Percentiles rank a stretch among this genome's conserved stretches.
Conservation (phyloP, 345 rosid genomes). For the Salix caprea region DNA sequence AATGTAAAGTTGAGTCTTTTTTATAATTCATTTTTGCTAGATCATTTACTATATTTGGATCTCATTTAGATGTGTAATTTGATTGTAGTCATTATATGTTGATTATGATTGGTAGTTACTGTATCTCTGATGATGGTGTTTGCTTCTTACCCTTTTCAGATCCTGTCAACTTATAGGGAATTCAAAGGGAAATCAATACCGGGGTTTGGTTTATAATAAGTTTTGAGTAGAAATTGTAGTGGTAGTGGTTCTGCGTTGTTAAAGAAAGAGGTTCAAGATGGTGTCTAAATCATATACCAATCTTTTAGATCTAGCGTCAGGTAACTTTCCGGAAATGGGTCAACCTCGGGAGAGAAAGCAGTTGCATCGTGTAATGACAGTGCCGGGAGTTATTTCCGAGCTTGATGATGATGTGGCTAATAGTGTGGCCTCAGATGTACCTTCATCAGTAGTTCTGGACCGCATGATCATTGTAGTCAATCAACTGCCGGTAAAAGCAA, state of each 20-base stretch:
- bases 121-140: conserved; percentile 11
- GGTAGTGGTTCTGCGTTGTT: conserved; percentile 15
- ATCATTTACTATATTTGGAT: conserved; percentile 12
- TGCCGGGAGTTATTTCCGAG: conserved; percentile 72
- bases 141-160: conserved; percentile 37
- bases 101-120: conserved; percentile 9
- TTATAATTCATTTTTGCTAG: neutral
- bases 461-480: conserved; percentile 66
- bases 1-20: neutral
- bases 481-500: conserved; percentile 70
- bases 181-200: conserved; percentile 7
- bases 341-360: conserved; percentile 55
- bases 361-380: conserved; percentile 67
- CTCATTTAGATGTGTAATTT: conserved; percentile 13
- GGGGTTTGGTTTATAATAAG: conserved; percentile 14
- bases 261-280: conserved; percentile 35
- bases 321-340: conserved; percentile 59
- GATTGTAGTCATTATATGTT: conserved; percentile 6
- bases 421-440: conserved; percentile 63
- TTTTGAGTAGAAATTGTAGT: neutral
- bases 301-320: conserved; percentile 79
- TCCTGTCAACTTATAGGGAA: conserved; percentile 25
- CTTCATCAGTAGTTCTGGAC: conserved; percentile 54
- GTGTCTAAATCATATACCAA: conserved; percentile 68
- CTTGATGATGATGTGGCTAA: conserved; percentile 74